Base-by-base conservation (phyloP, 2,329 filamentous ascomycete genomes). In the Sclerotinia nivalis region DNA sequence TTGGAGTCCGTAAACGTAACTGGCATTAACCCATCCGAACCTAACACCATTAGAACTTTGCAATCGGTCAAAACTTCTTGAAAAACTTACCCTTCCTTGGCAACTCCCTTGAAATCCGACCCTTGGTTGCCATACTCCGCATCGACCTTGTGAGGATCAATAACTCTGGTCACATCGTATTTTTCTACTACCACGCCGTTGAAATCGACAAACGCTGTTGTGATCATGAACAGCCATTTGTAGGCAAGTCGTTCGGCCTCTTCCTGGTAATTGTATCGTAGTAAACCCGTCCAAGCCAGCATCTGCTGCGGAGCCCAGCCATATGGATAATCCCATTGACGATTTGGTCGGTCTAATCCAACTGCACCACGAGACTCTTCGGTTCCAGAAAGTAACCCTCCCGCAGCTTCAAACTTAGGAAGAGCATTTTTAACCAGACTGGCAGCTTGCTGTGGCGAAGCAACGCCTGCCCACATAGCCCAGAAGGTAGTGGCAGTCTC, bases 241-340 rank as follows among this genome's bases (percentile, higher is more conserved):
- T 99, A 99, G 0, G 93, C 92, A 73, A 99, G 82, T 47, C 93
- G 86, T 82, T 97, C 92, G 1, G 93, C 93, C 72, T 97, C 94
- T 34, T 95, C 92, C 40, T 91, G 89, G 79, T 97, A 98, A 68
- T 94, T 93, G 78, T 98, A 99, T 25, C 94, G 90, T 76, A 93
- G 87, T 71, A 99, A 84, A 3, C 94, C 96, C 1, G 93, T 94
- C 96, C 96, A 99, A 0, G 96, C 95, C 55, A 99, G 88, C 83
- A 99, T 98, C 83, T 99, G 96, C 84, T 99, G 96, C 45, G 96
- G 96, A 69, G 96, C 96, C 96, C 96, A 99, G 71, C 96, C 96
- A 78, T 96, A 98, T 0, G 96, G 96, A 79, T 93, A 98, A 80
- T 99, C 96, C 96, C 96, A 99, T 80, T 99, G 96, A 75, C 96